Base-by-base conservation (phyloP, 805 yeast species). In the Wickerhamomyces chambardii region DNA sequence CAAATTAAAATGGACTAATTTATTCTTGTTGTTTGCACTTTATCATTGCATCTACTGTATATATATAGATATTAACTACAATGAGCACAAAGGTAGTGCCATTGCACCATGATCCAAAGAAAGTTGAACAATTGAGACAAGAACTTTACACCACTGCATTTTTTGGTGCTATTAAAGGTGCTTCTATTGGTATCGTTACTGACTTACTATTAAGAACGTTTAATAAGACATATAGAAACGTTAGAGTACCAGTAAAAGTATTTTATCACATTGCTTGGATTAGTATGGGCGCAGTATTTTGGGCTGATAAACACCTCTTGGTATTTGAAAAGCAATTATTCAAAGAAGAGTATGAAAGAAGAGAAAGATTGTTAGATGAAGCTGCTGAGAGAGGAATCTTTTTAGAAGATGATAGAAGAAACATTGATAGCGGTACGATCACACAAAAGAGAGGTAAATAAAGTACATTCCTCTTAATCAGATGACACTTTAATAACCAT, bases 311-410 rank as follows among this genome's bases (percentile, higher is more conserved):
- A 41, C 67, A 60, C 39, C 45, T 63, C 26, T 32, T 58, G 17
- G 53, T 44, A 17, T 62, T 62, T 42, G 64, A 63, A 36, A 43
- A 53, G 19, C 51, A 59, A 30, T 46, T 56, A 25, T 58, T 54
- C 38, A 46, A 39, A 8, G 56, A 56, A 16, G 66, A 65, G 37
- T 38, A 47, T 29, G 40, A 38, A n/a, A 55, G 64, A 43, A 55
- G 68, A 40, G 50, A 48, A 27, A 54, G 47, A 31, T 46, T 63
- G 17, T 36, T 65, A 29, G 64, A 64, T 38, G 66, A 63, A 28
- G 70, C 70, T 19, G 70, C 70, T 11, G 70, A 66, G 21, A 53
- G 64, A 36, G 72, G 70, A 4, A 50, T 63, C 15, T 64, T 60
- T 33, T 37, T 64, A 29, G 68, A 64, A 35, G 68, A 62, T 29